Base-by-base conservation (phyloP, 495 filamentous ascomycete species). In the Apodospora peruviana region DNA sequence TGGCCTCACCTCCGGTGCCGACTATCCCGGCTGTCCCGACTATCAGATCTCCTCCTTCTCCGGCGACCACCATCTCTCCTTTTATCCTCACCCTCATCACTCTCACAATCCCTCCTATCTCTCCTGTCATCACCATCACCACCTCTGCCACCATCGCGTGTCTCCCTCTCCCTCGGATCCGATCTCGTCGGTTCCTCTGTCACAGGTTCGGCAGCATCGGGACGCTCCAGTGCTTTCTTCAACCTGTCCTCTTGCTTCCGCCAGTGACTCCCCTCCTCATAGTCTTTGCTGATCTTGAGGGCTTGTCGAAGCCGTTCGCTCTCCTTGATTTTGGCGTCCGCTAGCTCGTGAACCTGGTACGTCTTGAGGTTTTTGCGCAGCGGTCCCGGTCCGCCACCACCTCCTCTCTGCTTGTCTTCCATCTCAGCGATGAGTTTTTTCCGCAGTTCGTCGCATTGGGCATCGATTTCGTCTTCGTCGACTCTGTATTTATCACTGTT, bases 311-410 rank as follows among this genome's bases (percentile, higher is more conserved):
- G 72, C 66, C 86, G 74, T 75, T 96, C 90, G 65, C 84, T 95
- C 78, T 99, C 91, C 64, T 87, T 84, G 60, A 95, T 91, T 81
- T 99, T 99, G 45, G 91, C 91, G 62, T 90, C 85, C 20, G 93
- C 93, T 57, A 95, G 68, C 69, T 97, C 91, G 78, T 99, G 93
- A 20, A 97, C 91, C 68, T 96, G 89, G 72, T 97, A 90, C 49
- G 80, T 72, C 70, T 96, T 99, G 39, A 96, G 71, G 23, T 72
- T 76, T 56, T 70, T 75, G 56, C 68, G 64, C 32, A 66, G 63
- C 14, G 58, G 60, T 0, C 47, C 45, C 12, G 53, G 64, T 45
- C 50, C 56, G 29, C 59, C 57, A 8, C 53, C 47, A 11, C 60
- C 62, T n/a, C 53, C 64, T 25, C 64, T 67, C 22, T 55, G 54